phyloP scores from a whole-genome alignment of 768 basidiomycete species.

The Neoboletus brunneissimus region DNA sequence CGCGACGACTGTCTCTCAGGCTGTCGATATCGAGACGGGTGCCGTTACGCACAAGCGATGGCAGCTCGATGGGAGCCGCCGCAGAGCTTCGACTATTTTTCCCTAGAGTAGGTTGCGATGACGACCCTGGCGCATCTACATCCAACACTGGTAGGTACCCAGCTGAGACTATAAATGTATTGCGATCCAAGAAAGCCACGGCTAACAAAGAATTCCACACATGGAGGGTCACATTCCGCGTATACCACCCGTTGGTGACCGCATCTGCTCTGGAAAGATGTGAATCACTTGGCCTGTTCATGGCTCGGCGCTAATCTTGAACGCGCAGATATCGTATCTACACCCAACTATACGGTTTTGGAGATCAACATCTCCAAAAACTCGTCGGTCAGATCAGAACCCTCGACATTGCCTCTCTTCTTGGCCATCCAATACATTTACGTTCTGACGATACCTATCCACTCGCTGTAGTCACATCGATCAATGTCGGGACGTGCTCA shows the following conservation, averaged over 20 bases:
- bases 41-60: no score
- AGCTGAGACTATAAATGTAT: conserved; percentile 51
- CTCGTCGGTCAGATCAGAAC: conserved; percentile 56
- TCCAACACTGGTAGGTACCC: no score
- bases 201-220: conserved; percentile 34
- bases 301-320: no score
- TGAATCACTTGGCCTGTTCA: conserved; percentile 19
- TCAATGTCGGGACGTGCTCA: conserved; percentile 39
- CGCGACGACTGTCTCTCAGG: no score
- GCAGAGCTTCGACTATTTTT: no score
- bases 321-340: conserved; percentile 39
- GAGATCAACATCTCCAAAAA: conserved; percentile 40
- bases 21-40: no score
- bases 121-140: no score
- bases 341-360: conserved; percentile 53
- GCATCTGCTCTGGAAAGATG: conserved; percentile 47
- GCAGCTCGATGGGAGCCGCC: no score
- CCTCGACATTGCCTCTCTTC: conserved; percentile 46
- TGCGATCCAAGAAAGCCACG: conserved; percentile 29
- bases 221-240: conserved; percentile 57
- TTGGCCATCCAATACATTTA: conserved; percentile 4
- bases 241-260: no score
- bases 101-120: no score
- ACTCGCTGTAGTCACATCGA: conserved; percentile 46
- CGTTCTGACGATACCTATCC: not conserved